Evolutionary conservation across 1,139 yeast genomes (phyloP).

Genomic region (Kodamaea plutei): DNA sequence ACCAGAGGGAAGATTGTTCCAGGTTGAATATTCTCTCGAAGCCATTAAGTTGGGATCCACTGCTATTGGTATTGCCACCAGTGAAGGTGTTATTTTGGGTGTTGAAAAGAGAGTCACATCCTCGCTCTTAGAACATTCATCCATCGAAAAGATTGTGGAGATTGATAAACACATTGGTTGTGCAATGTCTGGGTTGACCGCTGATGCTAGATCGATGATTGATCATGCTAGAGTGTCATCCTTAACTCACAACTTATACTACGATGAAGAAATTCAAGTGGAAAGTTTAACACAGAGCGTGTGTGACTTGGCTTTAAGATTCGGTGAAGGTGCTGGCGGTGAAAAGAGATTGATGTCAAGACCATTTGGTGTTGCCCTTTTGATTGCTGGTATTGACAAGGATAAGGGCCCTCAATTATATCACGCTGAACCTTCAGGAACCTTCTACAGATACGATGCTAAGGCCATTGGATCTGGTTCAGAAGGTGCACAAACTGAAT

Average conservation of each 20-base stretch:
- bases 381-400: constrained; percentile 90
- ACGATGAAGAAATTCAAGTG: constrained; percentile 88
- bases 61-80: constrained; percentile 95
- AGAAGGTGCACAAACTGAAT: constrained; percentile 98
- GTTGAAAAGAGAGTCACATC: constrained; percentile 98
- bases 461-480: constrained; percentile 99
- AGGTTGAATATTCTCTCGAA: constrained; percentile 95
- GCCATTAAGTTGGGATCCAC: constrained; percentile 97
- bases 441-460: constrained; percentile 95
- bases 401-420: constrained; percentile 94
- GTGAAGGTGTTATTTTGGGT: constrained; percentile 93
- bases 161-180: constrained; percentile 93
- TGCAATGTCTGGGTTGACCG: constrained; percentile 98
- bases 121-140: constrained; percentile 81
- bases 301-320: constrained; percentile 93
- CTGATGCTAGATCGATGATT: constrained; percentile 97
- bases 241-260: constrained; percentile 82
- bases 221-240: constrained; percentile 96
- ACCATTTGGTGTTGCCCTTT: constrained; percentile 97
- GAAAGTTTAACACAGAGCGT: constrained; percentile 95
- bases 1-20: constrained; percentile 97
- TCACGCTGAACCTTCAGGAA: constrained; percentile 99
- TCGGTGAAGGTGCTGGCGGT: constrained; percentile 98
- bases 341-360: constrained; percentile 97
- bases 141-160: constrained; percentile 95